Evolutionary conservation across 306 rosid genomes (phyloP).

Genomic region (Casuarina glauca): DNA sequence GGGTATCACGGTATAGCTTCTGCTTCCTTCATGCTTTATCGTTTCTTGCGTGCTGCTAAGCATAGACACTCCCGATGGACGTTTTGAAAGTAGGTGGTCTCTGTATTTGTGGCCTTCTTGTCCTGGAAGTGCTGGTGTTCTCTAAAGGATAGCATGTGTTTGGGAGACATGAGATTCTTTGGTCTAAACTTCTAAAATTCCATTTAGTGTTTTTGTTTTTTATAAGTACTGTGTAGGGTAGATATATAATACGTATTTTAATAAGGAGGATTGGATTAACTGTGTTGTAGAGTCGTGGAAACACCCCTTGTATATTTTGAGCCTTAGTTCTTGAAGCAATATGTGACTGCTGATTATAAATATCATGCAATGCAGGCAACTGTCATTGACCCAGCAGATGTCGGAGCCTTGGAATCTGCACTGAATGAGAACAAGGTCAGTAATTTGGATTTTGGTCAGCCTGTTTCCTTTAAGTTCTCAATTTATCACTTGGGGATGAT

Average conservation of each 20-base stretch:
- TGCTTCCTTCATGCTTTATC: constrained; percentile 1
- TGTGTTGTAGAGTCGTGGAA: too few relatives aligned
- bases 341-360: constrained; percentile 14
- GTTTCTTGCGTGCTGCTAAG: background rate
- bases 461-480: constrained; percentile 4
- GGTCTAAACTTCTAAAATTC: background rate
- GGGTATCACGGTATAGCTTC: constrained; percentile 73
- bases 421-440: constrained; percentile 74
- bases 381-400: constrained; percentile 87
- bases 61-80: background rate
- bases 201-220: background rate
- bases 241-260: too few relatives aligned
- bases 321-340: background rate
- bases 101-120: background rate
- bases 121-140: background rate
- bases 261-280: too few relatives aligned
- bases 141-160: background rate
- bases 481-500: background rate
- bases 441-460: constrained; percentile 21
- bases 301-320: too few relatives aligned
- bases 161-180: background rate
- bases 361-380: constrained; percentile 55
- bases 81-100: constrained; percentile 6
- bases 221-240: too few relatives aligned
- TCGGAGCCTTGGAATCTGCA: constrained; percentile 65